Conservation (phyloP, 2,329 filamentous ascomycete species). For the Elsinoe ampelina region DNA sequence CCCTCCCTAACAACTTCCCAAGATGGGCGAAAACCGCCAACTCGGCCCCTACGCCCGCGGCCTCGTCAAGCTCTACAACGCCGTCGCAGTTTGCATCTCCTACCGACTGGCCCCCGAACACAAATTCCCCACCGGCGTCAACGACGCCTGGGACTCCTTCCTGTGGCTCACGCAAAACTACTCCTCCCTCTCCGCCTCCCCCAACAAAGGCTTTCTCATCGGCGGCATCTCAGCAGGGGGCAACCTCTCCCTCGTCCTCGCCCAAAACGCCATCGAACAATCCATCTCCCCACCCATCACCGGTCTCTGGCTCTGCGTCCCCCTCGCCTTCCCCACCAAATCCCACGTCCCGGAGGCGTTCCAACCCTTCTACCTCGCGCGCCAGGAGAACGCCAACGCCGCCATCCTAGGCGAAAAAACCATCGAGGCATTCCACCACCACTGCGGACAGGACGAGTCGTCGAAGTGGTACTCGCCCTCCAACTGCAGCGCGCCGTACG, state of each 20-base stretch:
- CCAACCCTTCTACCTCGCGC: slow-evolving; percentile 28
- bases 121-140: slow-evolving; percentile 34
- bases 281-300: slow-evolving; percentile 34
- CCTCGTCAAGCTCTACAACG: slow-evolving; percentile 12
- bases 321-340: slow-evolving; percentile 22
- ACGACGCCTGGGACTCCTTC: slow-evolving; percentile 38
- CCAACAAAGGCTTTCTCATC: slow-evolving; percentile 37
- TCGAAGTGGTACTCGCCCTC: slow-evolving; percentile 2
- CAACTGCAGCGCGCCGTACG: not conserved
- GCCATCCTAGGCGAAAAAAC: slow-evolving; percentile 15
- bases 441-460: not conserved
- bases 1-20: not conserved
- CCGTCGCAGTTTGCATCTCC: slow-evolving; percentile 15
- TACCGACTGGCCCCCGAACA: slow-evolving; percentile 39
- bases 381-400: slow-evolving; percentile 31
- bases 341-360: slow-evolving; percentile 28
- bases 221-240: slow-evolving; percentile 39
- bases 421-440: not conserved
- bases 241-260: slow-evolving; percentile 30
- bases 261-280: slow-evolving; percentile 34
- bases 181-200: slow-evolving; percentile 29
- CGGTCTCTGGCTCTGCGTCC: slow-evolving; percentile 37
- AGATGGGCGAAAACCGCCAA: slow-evolving; percentile 15
- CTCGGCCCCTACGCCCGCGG: slow-evolving; percentile 15
- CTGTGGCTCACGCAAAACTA: slow-evolving; percentile 36